Percentiles rank a stretch among this genome's conserved stretches.
Conservation (phyloP, 1,139 yeast genomes). For the Kodamaea alishanica region DNA sequence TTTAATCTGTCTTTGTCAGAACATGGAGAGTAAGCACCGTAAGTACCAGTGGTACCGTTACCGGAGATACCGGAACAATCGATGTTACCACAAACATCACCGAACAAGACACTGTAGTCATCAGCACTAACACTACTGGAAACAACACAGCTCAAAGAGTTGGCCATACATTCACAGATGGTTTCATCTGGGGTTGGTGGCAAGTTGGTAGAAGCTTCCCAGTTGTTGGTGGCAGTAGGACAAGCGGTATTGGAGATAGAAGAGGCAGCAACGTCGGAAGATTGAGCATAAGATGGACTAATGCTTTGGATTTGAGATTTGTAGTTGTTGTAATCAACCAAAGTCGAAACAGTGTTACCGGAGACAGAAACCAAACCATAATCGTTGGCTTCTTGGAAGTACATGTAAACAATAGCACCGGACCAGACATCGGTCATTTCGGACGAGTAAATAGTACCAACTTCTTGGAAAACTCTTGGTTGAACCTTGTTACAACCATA, state of each 20-base stretch:
- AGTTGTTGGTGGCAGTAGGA: constrained; percentile 29
- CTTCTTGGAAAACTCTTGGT: constrained; percentile 74
- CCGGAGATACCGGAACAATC: constrained; percentile 51
- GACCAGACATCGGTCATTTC: constrained; percentile 36
- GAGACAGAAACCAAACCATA: constrained; percentile 66
- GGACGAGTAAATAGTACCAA: constrained; percentile 54
- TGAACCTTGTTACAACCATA: constrained; percentile 77
- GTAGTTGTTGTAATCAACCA: constrained; percentile 56
- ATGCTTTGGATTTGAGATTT: constrained; percentile 44
- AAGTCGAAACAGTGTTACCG: constrained; percentile 35
- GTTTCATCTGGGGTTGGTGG: constrained; percentile 69
- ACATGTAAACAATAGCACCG: constrained; percentile 80
- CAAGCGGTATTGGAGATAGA: constrained; percentile 32
- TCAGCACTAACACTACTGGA: constrained; percentile 13
- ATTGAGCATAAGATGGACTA: constrained; percentile 28
- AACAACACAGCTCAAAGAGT: constrained; percentile 18
- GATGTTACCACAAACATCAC: constrained; percentile 48
- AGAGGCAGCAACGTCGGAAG: constrained; percentile 14
- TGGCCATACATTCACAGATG: constrained; percentile 49
- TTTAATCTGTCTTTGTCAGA: constrained; percentile 57
- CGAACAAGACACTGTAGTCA: constrained; percentile 50
- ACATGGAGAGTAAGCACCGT: constrained; percentile 26
- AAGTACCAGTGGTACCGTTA: constrained; percentile 49
- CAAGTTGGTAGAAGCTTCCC: constrained; percentile 32
- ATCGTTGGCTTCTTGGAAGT: constrained; percentile 59